phyloP scores from a whole-genome alignment of 2,329 filamentous ascomycete genomes.

The Paramyrothecium roridum region DNA sequence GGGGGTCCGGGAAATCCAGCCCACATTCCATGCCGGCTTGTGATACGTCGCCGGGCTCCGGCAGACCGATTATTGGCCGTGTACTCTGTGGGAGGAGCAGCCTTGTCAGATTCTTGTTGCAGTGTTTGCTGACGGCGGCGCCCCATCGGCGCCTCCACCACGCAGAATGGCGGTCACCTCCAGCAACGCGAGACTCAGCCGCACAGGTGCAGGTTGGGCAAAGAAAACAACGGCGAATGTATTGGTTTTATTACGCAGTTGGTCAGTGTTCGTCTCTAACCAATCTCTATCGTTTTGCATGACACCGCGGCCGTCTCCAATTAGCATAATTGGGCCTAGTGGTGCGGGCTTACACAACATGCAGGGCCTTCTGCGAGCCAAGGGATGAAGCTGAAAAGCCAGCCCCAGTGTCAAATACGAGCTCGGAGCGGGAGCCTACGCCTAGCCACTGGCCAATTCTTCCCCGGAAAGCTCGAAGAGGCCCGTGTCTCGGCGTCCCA shows the following conservation, averaged over 20 bases:
- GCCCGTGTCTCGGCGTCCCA: no score
- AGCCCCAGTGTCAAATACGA: not conserved
- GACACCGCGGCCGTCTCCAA: not conserved
- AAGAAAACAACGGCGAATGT: no score
- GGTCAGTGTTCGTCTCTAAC: not conserved
- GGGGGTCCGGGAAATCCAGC: no score
- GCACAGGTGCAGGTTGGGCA: not conserved
- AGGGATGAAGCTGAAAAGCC: not conserved
- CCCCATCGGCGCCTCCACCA: no score
- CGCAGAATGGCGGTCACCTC: no score
- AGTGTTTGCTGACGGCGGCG: not conserved
- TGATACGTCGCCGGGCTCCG: no score
- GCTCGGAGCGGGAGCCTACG: not conserved
- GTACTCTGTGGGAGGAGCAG: not conserved
- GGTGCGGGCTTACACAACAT: not conserved
- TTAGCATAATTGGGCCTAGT: not conserved
- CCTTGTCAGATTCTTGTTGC: not conserved
- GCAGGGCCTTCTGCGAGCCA: not conserved
- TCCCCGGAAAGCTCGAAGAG: no score
- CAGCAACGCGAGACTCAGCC: not conserved
- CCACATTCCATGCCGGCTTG: no score
- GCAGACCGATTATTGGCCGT: not conserved
- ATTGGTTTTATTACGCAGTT: no score
- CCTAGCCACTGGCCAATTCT: no score
- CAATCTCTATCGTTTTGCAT: not conserved